Base-by-base conservation (phyloP, 441 rosid species). In the Melianthus villosus region DNA sequence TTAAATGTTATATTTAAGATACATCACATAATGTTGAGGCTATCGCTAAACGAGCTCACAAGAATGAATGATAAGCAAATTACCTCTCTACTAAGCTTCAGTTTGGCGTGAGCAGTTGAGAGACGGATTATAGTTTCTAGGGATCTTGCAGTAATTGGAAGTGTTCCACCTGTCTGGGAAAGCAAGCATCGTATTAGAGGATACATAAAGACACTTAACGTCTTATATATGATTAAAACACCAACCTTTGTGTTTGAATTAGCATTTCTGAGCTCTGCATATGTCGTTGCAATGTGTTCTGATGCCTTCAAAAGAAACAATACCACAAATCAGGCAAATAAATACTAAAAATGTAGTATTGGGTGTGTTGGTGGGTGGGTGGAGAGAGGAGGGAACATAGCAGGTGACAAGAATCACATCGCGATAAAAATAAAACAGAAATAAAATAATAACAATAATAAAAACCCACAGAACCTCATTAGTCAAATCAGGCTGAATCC, bases 121-220 rank as follows among this genome's bases (percentile, higher is more conserved):
- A 89, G 81, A 44, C 95, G 94, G 18, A 89, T 89, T 14, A 89
- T 78, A 53, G 97, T 89, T 69, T 89, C 97, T 47, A 89, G 56
- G 36, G 97, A 83, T 68, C 97, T 78, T 12, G 97, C 94, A 36
- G 97, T 89, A 40, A 89, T 83, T 7, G 95, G 95, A 60, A 89
- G 95, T 7, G 95, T 84, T 66, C 97, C 97, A 16, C 96, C 95
- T 30, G 92, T 84, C 97, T 89, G 42, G 46, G 17, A 49, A 36
- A 48, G 16, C 32, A 54, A 40, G 40, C 34, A 65, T 13, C 26
- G 35, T 31, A 18, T 48, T 17, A 56, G 39, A 46, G 30, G 11
- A 53, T 12, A 18, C 48, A 40, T 28, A 36, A 14, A 14, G 30
- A 39, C 10, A 3, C 26, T 22, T 17, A 47, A 3, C 11, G 9